Evolutionary conservation across 306 rosid genomes (phyloP).

Genomic region (Astragalus membranaceus): DNA sequence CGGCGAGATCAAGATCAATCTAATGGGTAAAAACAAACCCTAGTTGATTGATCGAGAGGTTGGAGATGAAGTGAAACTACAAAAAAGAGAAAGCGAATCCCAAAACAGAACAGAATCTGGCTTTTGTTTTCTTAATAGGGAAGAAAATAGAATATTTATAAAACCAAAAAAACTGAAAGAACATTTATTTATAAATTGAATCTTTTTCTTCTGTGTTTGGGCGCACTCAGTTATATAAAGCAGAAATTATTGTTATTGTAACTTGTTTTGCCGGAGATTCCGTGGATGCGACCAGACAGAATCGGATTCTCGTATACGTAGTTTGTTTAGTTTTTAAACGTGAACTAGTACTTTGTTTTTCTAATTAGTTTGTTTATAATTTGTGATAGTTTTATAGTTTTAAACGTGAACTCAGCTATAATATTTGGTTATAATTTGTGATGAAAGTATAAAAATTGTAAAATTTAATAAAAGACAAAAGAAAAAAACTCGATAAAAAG

Average conservation of each 20-base stretch:
- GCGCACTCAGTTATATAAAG: not conserved
- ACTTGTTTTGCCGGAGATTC: not conserved
- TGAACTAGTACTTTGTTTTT: too few relatives aligned
- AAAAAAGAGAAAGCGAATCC: slow-evolving; percentile 17
- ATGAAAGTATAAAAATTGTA: too few relatives aligned
- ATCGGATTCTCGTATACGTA: too few relatives aligned
- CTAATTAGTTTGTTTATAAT: too few relatives aligned
- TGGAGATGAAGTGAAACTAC: not conserved
- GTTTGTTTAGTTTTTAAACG: too few relatives aligned
- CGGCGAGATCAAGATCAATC: slow-evolving; percentile 38
- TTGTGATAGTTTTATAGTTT: too few relatives aligned
- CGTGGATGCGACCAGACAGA: not conserved
- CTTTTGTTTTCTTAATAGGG: not conserved
- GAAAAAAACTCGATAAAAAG: too few relatives aligned
- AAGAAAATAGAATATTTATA: not conserved
- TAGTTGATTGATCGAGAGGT: slow-evolving; percentile 31
- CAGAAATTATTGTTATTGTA: not conserved
- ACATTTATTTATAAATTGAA: not conserved
- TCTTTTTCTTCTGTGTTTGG: not conserved
- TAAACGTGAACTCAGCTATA: too few relatives aligned
- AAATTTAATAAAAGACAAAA: too few relatives aligned
- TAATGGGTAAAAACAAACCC: slow-evolving; percentile 42
- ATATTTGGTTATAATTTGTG: too few relatives aligned
- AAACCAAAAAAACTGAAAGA: not conserved
- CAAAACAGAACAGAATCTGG: not conserved